phyloP scores from a whole-genome alignment of 1,284 basidiomycete species.

The Boletus subluridellus region DNA sequence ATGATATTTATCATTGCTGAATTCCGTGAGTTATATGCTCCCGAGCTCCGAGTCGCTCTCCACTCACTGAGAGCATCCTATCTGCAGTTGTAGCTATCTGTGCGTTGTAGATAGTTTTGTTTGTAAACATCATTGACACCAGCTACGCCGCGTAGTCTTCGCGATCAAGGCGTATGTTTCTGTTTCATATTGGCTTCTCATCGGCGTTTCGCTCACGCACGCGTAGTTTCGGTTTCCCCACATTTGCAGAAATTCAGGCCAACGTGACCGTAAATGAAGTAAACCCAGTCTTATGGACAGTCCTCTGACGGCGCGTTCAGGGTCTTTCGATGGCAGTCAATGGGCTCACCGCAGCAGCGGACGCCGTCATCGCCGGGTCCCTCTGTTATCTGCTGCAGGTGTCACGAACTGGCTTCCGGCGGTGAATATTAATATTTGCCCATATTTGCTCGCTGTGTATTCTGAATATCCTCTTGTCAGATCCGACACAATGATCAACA shows the following conservation, averaged over 20 bases:
- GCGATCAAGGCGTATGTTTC: neutral
- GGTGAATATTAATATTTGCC: slow-evolving; percentile 30
- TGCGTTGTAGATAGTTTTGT: neutral
- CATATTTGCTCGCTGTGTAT: neutral
- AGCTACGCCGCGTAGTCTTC: neutral
- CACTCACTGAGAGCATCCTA: neutral
- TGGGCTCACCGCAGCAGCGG: slow-evolving; percentile 36
- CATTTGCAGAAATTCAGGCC: too few relatives aligned
- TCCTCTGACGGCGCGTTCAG: neutral
- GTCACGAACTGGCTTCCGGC: slow-evolving; percentile 53
- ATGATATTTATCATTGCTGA: neutral
- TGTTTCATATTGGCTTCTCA: neutral
- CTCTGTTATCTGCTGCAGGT: slow-evolving; percentile 49
- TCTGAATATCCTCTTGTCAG: slow-evolving; percentile 19
- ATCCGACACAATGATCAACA: slow-evolving; percentile 45
- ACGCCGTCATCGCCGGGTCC: slow-evolving; percentile 50
- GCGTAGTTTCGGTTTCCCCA: neutral
- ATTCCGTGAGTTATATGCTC: neutral
- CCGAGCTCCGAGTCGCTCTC: neutral
- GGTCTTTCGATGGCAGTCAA: neutral
- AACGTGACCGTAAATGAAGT: too few relatives aligned
- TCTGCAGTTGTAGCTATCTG: neutral
- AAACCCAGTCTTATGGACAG: neutral
- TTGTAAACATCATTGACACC: neutral
- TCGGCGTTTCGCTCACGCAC: neutral